Evolutionary conservation across 495 filamentous ascomycete species (phyloP).

Genomic region (Rhypophila decipiens): DNA sequence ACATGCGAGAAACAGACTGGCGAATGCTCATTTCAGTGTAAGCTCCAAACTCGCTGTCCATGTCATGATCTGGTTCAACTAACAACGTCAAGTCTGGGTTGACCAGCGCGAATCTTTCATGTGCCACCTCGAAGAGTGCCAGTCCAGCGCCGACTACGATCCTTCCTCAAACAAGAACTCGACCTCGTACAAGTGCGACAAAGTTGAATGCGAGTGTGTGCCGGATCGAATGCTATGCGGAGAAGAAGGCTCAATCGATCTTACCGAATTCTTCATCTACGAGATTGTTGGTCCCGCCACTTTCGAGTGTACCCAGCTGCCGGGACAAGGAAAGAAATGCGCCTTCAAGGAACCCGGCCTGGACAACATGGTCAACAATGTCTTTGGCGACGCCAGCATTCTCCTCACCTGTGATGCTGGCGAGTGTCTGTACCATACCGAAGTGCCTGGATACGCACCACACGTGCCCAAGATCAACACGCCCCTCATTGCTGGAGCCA

Average conservation of each 20-base stretch:
- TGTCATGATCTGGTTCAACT: too few relatives aligned
- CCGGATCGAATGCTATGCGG: slow-evolving; percentile 91
- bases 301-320: slow-evolving; percentile 64
- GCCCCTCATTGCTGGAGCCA: slow-evolving; percentile 88
- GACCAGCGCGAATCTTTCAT: slow-evolving; percentile 93
- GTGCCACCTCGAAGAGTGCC: slow-evolving; percentile 77
- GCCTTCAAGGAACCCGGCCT: slow-evolving; percentile 85
- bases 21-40: slow-evolving; percentile 90
- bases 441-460: slow-evolving; percentile 83
- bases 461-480: slow-evolving; percentile 96
- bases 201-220: slow-evolving; percentile 81
- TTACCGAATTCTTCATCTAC: slow-evolving; percentile 76
- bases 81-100: slow-evolving; percentile 70
- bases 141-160: slow-evolving; percentile 60
- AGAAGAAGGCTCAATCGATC: slow-evolving; percentile 82
- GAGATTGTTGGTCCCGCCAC: slow-evolving; percentile 78
- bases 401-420: slow-evolving; percentile 74
- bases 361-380: slow-evolving; percentile 75
- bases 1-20: slow-evolving; percentile 67
- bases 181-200: slow-evolving; percentile 77
- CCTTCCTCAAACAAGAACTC: slow-evolving; percentile 57
- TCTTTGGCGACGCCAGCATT: slow-evolving; percentile 91
- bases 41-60: too few relatives aligned
- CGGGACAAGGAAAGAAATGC: slow-evolving; percentile 56
- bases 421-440: slow-evolving; percentile 86